Evolutionary conservation across 1,284 basidiomycete genomes (phyloP), one percentile per base, ranked within the genome.

Genomic region (Porodaedalea pini): DNA sequence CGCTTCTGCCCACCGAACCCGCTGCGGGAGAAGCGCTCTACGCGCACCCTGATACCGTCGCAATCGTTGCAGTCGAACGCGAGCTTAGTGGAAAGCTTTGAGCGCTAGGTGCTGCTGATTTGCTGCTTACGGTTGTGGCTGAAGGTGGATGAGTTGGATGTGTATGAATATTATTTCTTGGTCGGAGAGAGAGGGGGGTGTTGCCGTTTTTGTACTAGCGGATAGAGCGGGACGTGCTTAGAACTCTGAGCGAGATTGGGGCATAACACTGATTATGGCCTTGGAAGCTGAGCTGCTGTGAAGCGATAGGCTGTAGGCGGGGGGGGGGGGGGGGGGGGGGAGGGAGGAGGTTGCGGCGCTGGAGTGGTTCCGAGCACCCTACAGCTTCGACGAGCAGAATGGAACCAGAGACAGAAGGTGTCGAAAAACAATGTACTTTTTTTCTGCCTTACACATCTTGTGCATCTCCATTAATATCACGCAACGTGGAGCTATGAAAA

Each of bases 41-140:
- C 82, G 78, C 79, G 49, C 86, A 90, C 64, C 76, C 82, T 6
- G 81, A 89, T 65, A 86, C 86, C 29, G 77, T 80, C 60, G 85
- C 79, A 41, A 75, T 91, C 25, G 73, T 92, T 59, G 71, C 75
- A 59, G 64, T 86, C 23, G 92, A 95, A 72, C 78, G 78, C 51
- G 77, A 82, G 66, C 70, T 89, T 27, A 74, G 71, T 51, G 75
- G 74, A 52, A 57, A 57, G 37, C 17, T 47, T 11, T 54, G 21
- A 29, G 4, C 11, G 6, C 21, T 5, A 8, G 8, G 5, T n/a
- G n/a, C 41, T 43, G 41, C 17, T 19, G 5, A 6, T 8, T 19
- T 43, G 7, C 8, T 6, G n/a, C 21, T 43, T 43, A n/a, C 8
- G 8, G 36, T 37, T 19, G 8, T n/a, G 15, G 8, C 41, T 19